Evolutionary conservation across 768 basidiomycete species (phyloP), one percentile per base, ranked within the genome.

Genomic region (Crepidotus variabilis): DNA sequence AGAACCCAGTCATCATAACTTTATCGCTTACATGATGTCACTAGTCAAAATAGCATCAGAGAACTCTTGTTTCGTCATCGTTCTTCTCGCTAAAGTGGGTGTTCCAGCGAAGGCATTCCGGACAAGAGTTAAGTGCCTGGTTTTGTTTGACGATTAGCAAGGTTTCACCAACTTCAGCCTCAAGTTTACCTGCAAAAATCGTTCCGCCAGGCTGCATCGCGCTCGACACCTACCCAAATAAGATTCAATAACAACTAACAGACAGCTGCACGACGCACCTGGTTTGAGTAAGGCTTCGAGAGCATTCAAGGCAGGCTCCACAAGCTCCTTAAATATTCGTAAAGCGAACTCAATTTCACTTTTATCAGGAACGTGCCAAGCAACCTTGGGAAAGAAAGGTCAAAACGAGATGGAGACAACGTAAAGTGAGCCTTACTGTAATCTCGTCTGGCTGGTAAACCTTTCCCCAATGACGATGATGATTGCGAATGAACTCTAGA

Each of bases 391-490:
- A n/a, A 48, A 28, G 16, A 35, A 32, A n/a, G n/a, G n/a, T 22
- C 56, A n/a, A 50, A 55, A 57, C 28, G 39, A 36, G 6, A 36
- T n/a, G 50, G n/a, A 24, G 33, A 5, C 10, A 6, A 3, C 43
- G 11, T 7, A n/a, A 7, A 33, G 28, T 20, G 28, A 13, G 5
- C 63, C 74, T 62, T 63, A 91, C 88, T 69, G 80, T 79, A 58
- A 93, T 81, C 34, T 94, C 87, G 45, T 84, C 78, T 11, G 84
- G 75, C 20, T 75, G 74, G 69, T 90, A 93, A 11, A 87, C 67
- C 63, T 90, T 89, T 7, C 92, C 93, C 92, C 92, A 94, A 62
- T 83, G 78, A 18, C 75, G 76, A 68, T 90, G 85, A 63, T 92
- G 89, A 54, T 83, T 84, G 52, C 71, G 68, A 48, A 79, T 77